Evolutionary conservation across 2,329 filamentous ascomycete species (phyloP).

Genomic region (Fusarium albidum): DNA sequence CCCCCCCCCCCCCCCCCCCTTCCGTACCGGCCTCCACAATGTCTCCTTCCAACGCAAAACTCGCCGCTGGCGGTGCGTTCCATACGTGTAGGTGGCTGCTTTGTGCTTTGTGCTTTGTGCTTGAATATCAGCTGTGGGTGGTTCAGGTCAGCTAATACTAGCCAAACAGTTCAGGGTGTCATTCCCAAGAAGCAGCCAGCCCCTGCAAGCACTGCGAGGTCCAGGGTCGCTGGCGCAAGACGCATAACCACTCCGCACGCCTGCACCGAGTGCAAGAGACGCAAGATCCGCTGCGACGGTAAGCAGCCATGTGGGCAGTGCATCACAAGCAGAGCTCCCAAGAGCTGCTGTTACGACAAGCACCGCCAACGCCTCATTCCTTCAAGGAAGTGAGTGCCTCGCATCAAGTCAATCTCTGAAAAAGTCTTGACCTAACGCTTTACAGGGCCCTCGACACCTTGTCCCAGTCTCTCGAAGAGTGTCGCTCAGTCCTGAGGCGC

Average conservation of each 20-base stretch:
- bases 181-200: conserved; percentile 59
- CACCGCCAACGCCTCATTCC: conserved; percentile 79
- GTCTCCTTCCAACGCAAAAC: conserved; percentile 55
- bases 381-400: conserved; percentile 72
- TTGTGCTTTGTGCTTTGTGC: too few relatives aligned
- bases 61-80: conserved; percentile 51
- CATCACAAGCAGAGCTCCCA: conserved; percentile 80
- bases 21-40: conserved; percentile 25
- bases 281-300: conserved; percentile 86
- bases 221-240: conserved; percentile 51
- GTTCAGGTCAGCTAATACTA: conserved; percentile 20
- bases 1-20: too few relatives aligned
- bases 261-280: conserved; percentile 79
- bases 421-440: conserved; percentile 16
- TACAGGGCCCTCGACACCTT: conserved; percentile 67
- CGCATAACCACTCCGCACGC: conserved; percentile 68
- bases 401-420: conserved; percentile 21
- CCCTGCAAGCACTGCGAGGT: conserved; percentile 45
- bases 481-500: conserved; percentile 51
- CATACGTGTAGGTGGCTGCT: conserved; percentile 36
- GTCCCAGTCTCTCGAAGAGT: conserved; percentile 72
- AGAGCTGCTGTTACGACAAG: conserved; percentile 83
- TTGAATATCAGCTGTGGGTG: neutral
- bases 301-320: conserved; percentile 84
- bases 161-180: conserved; percentile 59